Base-by-base conservation (phyloP, 2,329 filamentous ascomycete species). In the Dendryphion nanum region DNA sequence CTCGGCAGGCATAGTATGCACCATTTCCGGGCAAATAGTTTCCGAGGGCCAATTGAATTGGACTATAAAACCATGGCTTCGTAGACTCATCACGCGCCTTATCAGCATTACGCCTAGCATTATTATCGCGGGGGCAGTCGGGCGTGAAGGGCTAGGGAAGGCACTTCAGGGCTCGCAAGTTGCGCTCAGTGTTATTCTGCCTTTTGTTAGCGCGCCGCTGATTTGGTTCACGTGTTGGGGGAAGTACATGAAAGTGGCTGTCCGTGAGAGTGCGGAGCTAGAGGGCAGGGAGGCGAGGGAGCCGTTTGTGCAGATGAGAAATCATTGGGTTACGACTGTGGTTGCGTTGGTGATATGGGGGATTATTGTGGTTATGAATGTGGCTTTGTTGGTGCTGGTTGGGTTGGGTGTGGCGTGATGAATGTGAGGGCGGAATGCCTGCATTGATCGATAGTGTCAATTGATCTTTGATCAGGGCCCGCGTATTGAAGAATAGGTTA, bases 1-100 rank as follows among this genome's bases (percentile, higher is more conserved):
- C 10, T 87, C 83, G 0, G 89, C 89, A 0, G 89, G 89, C 5
- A 87, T 95, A 23, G 84, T 94, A 2, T 94, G 89, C 68, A 95
- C 89, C 1, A 93, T 95, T 50, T 79, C 89, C 0, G 89, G 89
- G 0, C 89, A 95, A 63, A 93, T 95, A 82, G 84, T 95, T 16
- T 83, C 81, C 45, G 89, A 94, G 62, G 89, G 89, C 5, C 86
- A 89, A 44, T 64, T 95, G 30, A 79, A 81, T 32, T 89, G 87
- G 85, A 79, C 69, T 4, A 66, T 90, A 20, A 74, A 75, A 44
- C 89, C 89, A 0, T 95, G 89, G 89, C 55, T 90, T 7, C 82
- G 89, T 2, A 77, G 89, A 8, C 75, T 94, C 4, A 66, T 91
- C 34, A 94, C 89, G 0, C 78, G 89, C 18, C 79, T 77, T 34